Percentiles rank a stretch among this genome's conserved stretches.
These are phyloP conservation scores for Acer campestre DNA, from an alignment of 345 rosid species.

Conservation along the genomic window DNA sequence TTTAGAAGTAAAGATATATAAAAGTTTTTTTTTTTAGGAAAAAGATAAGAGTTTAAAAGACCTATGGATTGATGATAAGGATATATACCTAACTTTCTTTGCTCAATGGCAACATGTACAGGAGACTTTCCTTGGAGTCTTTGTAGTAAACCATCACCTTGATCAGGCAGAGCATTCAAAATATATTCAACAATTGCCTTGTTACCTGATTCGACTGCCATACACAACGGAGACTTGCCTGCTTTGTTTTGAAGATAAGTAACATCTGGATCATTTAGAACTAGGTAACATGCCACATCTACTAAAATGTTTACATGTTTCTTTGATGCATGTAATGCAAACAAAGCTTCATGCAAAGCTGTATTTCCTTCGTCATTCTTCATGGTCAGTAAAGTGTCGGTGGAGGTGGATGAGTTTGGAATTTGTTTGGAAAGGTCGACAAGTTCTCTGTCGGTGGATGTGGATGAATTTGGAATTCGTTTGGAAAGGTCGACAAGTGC, in stretches of 20 bases:
- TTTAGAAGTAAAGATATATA: not conserved
- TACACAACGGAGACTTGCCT: not conserved
- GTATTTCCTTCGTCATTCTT: conserved; percentile 32
- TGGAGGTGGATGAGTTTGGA: not conserved
- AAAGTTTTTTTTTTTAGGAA: too few species aligned
- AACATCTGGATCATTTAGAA: not conserved
- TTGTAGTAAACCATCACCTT: too few species aligned
- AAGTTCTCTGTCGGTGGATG: conserved; percentile 6
- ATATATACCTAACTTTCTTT: not conserved
- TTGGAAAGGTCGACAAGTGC: conserved; percentile 8
- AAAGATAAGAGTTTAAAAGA: not conserved
- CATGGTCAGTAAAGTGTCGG: conserved; percentile 12
- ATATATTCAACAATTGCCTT: not conserved
- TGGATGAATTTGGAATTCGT: not conserved
- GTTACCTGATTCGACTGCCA: not conserved
- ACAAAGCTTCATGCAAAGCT: conserved; percentile 29
- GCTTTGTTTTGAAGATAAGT: not conserved
- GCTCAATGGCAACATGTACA: too few species aligned
- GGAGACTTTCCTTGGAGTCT: not conserved
- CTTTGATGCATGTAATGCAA: not conserved
- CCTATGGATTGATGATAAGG: too few species aligned
- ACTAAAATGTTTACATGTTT: not conserved
- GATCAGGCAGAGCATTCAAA: not conserved
- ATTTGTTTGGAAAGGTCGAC: not conserved
- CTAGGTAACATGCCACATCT: not conserved